A percentile compares a stretch with the other conserved stretches of the same genome.
Conservation (phyloP, 2,329 filamentous ascomycete genomes). For the Aspergillus sp. region DNA sequence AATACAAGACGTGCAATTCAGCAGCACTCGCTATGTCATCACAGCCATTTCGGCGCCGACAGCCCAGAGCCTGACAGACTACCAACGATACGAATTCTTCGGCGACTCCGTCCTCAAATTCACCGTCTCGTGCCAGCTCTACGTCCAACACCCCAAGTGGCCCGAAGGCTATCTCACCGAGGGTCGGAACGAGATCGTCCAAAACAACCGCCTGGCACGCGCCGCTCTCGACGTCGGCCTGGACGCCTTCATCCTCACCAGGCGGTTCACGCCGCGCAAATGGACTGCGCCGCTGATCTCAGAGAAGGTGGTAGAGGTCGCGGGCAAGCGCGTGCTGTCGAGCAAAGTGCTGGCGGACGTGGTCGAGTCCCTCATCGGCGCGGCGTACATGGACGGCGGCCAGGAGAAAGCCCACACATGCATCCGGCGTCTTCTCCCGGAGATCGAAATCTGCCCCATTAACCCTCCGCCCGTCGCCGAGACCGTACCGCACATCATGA, state of each 20-base stretch:
- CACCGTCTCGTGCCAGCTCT: conserved; percentile 64
- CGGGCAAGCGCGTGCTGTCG: conserved; percentile 50
- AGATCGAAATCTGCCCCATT: conserved; percentile 33
- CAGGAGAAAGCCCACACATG: conserved; percentile 61
- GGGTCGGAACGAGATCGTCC: conserved; percentile 67
- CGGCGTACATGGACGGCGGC: conserved; percentile 67
- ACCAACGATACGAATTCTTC: conserved; percentile 82
- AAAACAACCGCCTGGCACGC: conserved; percentile 69
- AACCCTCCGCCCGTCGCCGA: background rate
- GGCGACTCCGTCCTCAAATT: conserved; percentile 83
- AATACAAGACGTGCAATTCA: conserved; percentile 54
- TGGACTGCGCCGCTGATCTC: conserved; percentile 68
- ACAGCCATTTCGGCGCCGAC: conserved; percentile 68
- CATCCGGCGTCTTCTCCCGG: conserved; percentile 64
- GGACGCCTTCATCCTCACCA: conserved; percentile 69
- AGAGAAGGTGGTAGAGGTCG: conserved; percentile 26
- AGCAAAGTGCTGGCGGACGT: conserved; percentile 85
- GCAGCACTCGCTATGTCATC: conserved; percentile 55
- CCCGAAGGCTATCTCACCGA: conserved; percentile 73
- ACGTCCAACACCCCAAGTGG: conserved; percentile 59
- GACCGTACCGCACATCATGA: conserved; percentile 12
- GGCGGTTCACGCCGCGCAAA: conserved; percentile 64
- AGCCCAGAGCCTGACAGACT: conserved; percentile 62
- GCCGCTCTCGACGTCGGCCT: conserved; percentile 64
- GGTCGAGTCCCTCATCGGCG: conserved; percentile 80